Conservation (phyloP, 1,284 basidiomycete genomes). For the Ustilago trichophora region DNA sequence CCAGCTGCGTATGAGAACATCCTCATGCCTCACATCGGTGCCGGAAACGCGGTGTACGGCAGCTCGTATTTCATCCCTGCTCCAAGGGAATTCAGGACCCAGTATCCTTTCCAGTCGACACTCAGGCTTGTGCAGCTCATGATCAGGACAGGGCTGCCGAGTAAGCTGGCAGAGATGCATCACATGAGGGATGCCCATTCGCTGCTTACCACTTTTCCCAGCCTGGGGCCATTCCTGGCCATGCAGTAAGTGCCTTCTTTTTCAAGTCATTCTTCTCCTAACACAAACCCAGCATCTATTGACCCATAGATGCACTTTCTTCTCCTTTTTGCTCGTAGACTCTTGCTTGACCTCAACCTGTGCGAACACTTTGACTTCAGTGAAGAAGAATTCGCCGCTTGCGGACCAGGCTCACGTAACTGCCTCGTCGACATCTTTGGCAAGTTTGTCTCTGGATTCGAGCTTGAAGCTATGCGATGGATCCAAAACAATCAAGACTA, state of each 20-base stretch:
- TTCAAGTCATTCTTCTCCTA: too few species aligned
- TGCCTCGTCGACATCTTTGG: conserved; percentile 73
- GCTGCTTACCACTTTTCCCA: conserved; percentile 71
- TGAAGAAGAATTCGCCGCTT: conserved; percentile 73
- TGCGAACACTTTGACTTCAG: conserved; percentile 71
- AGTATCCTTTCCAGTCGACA: conserved; percentile 71
- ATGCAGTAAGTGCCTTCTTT: conserved; percentile 68
- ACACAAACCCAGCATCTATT: too few species aligned
- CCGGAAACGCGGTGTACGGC: conserved; percentile 71
- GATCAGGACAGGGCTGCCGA: conserved; percentile 70
- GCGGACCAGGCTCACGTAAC: conserved; percentile 72
- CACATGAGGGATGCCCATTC: conserved; percentile 73
- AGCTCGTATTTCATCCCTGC: conserved; percentile 75
- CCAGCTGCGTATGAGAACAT: conserved; percentile 70
- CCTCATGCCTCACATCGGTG: conserved; percentile 68
- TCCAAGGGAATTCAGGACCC: conserved; percentile 69
- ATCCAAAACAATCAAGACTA: conserved; percentile 71
- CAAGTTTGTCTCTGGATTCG: conserved; percentile 66
- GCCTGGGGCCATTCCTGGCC: conserved; percentile 73
- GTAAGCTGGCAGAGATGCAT: conserved; percentile 68
- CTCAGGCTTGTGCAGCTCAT: conserved; percentile 72
- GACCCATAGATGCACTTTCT: too few species aligned
- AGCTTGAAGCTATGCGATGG: conserved; percentile 72
- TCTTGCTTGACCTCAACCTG: conserved; percentile 70
- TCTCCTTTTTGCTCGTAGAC: conserved; percentile 8